These are phyloP conservation scores for Pyronema domesticum DNA, from an alignment of 495 filamentous ascomycete genomes.

Conservation along the genomic window DNA sequence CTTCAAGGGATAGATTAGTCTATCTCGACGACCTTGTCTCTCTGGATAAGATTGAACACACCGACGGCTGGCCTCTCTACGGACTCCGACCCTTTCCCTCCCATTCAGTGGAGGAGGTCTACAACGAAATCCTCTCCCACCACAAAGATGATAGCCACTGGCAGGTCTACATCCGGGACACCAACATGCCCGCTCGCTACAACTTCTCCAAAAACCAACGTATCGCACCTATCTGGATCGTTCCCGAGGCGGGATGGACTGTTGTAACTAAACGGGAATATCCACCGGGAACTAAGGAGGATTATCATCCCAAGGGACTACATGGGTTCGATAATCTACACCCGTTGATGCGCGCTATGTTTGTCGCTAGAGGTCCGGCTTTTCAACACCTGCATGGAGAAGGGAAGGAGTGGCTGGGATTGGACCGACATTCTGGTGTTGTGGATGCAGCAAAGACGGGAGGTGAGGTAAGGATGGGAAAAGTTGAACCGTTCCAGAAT, in stretches of 20 bases:
- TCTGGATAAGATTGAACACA: conserved; percentile 50
- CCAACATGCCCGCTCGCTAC: conserved; percentile 71
- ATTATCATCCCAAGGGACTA: conserved; percentile 59
- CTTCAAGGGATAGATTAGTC: conserved; percentile 59
- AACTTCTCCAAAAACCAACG: conserved; percentile 72
- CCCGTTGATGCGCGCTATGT: conserved; percentile 82
- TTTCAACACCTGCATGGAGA: conserved; percentile 30
- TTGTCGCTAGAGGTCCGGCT: conserved; percentile 70
- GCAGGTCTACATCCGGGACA: conserved; percentile 65
- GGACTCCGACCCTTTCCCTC: conserved; percentile 61
- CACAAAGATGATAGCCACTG: conserved; percentile 40
- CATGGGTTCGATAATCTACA: conserved; percentile 86
- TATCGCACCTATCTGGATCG: conserved; percentile 82
- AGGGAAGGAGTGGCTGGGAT: conserved; percentile 7
- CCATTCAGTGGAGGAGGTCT: conserved; percentile 38
- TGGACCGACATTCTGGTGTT: conserved; percentile 5
- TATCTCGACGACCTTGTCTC: conserved; percentile 61
- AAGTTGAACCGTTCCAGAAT: conserved; percentile 45
- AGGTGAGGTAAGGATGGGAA: conserved; percentile 3
- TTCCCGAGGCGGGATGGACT: conserved; percentile 79
- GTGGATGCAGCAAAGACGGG: not conserved
- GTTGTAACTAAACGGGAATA: conserved; percentile 66
- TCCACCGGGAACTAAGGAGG: conserved; percentile 30
- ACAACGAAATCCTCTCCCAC: conserved; percentile 31
- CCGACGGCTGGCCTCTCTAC: conserved; percentile 86